phyloP scores from a whole-genome alignment of 192 early-diverging fungal species.

The Cetraspora pellucida region DNA sequence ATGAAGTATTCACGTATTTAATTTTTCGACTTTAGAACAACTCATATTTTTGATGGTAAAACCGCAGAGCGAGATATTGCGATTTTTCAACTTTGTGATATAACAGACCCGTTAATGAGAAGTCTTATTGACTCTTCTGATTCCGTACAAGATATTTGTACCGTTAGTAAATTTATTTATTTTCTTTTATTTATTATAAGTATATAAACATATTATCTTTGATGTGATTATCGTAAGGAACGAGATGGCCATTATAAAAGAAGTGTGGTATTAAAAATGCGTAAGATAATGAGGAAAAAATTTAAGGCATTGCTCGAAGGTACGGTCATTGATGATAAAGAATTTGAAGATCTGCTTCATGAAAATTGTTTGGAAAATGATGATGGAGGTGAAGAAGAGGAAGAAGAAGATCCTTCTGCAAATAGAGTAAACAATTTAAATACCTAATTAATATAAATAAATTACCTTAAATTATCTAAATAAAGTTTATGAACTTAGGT shows the following conservation, averaged over 20 bases:
- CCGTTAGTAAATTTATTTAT: conserved; percentile 5
- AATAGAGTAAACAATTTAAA: conserved; percentile 14
- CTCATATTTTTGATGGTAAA: conserved; percentile 33
- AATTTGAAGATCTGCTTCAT: conserved; percentile 21
- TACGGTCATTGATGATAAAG: conserved; percentile 6
- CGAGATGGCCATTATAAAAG: conserved; percentile 35
- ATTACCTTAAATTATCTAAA: background rate
- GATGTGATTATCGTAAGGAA: conserved; percentile 12
- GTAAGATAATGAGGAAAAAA: conserved; percentile 29
- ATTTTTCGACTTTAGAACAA: background rate
- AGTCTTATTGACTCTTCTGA: conserved; percentile 32
- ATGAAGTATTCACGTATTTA: background rate
- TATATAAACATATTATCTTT: background rate
- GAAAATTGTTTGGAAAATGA: conserved; percentile 7
- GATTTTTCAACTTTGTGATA: conserved; percentile 39
- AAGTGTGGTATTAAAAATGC: conserved; percentile 15
- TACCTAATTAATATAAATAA: background rate
- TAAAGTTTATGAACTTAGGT: background rate
- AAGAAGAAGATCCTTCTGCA: background rate
- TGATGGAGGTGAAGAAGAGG: conserved; percentile 4
- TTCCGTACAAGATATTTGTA: conserved; percentile 14
- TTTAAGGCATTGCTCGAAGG: conserved; percentile 19
- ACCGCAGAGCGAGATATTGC: background rate
- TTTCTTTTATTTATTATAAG: background rate
- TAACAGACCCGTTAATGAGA: conserved; percentile 37